Base-by-base conservation (phyloP, 495 filamentous ascomycete genomes). In the Penicillium atrosanguineum region DNA sequence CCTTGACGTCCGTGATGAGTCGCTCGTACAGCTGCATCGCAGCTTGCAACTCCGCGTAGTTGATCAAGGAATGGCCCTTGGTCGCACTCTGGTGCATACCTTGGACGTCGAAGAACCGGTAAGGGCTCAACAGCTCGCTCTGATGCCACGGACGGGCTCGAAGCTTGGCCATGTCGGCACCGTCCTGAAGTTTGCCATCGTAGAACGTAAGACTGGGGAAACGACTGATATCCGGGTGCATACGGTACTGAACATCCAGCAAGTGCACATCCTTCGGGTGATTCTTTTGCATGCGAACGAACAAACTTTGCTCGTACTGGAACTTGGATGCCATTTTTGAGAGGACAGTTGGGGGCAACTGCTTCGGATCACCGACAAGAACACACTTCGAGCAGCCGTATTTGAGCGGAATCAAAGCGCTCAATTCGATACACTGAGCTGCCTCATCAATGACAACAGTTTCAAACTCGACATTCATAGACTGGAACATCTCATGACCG, bases 401-500 rank as follows among this genome's bases (percentile, higher is more conserved):
- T 69, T 98, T 98, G 23, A 98, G 80, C 6, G 94, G 94, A 57
- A 98, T 98, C 19, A 98, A 81, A 16, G 95, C 92, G 62, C 91
- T 96, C 67, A 98, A 79, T 72, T 98, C 94, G 57, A 98, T 94
- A 54, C 91, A 98, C 76, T 98, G 94, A 18, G 94, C 94, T 2
- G 94, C 94, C 77, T 98, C 94, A 62, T 98, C 94, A 62, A 98
- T 96, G 62, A 98, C 87, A 55, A 98, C 94, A 0, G 94, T 97
- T 70, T 98, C 94, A 57, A 98, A 97, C 68, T 97, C 94, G 47
- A 97, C 90, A 59, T 88, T 92, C 45, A 97, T 71, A 59, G 85
- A 86, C 70, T 91, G 91, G 75, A 98, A 95, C 86, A 98, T 96
- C 46, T 98, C 95, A 60, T 97, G 95, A 15, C 94, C 94, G 70